Base-by-base conservation (phyloP, 2,329 filamentous ascomycete genomes). In the Pseudocercospora fijiensis region DNA sequence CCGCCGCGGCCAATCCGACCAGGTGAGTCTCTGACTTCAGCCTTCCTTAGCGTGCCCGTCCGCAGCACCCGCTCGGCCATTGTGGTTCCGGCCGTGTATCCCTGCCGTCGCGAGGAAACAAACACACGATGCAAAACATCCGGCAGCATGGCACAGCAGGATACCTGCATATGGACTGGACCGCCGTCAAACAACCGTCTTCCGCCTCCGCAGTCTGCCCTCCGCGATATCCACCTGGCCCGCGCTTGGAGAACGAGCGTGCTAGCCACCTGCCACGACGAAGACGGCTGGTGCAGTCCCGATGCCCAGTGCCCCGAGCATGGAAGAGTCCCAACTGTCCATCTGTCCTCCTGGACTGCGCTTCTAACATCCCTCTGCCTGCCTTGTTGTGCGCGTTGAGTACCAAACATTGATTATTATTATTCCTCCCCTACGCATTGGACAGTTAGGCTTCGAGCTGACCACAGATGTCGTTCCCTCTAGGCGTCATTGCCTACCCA, bases 381-480 rank as follows among this genome's bases (percentile, higher is more conserved):
- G 63, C 45, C 57, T 33, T 53, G 56, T 28, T 49, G 20, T 58
- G 37, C 56, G 37, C 22, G 26, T 58, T 49, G 58, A 61, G 62
- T 64, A 62, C 61, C 65, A 64, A 52, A 58, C 30, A 58, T 63
- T 66, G 57, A 57, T 61, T 68, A 62, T 64, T 66, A 62, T 63
- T 58, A 60, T 61, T 60, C 57, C 58, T 66, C 45, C 28, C 62
- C 52, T 55, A 52, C 53, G 56, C 65, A 55, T 51, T 51, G 64
- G 64, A 62, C 68, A 67, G 65, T 58, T 65, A 49, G 51, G 64
- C 66, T 57, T 60, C 69, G 49, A 57, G 67, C 66, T 72, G 67
- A 69, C 70, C 69, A 56, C 65, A 70, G 61, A 69, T 70, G 64
- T 67, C 66, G 63, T 65, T 68, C 59, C 64, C 67, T 60, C 59